phyloP scores from a whole-genome alignment of 331 rosid species.

The Phaseolus coccineus region DNA sequence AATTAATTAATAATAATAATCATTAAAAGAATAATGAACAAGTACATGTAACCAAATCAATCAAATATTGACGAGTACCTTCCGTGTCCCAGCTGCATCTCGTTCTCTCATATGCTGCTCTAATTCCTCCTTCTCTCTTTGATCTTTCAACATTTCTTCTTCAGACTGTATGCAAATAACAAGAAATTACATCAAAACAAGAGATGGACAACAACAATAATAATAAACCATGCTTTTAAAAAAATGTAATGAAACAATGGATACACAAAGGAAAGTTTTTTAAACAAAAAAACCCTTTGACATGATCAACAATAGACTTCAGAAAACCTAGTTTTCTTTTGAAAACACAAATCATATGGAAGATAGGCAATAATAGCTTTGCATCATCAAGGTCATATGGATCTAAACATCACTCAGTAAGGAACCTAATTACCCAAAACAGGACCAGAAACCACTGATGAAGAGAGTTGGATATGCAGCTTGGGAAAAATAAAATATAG shows the following conservation, averaged over 20 bases:
- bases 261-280: slow-evolving; percentile 17
- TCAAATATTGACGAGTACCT: slow-evolving; percentile 57
- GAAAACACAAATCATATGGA: slow-evolving; percentile 8
- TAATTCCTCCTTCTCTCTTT: slow-evolving; percentile 86
- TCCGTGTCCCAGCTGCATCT: slow-evolving; percentile 83
- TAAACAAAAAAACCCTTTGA: background rate
- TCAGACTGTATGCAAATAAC: slow-evolving; percentile 69
- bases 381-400: background rate
- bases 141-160: slow-evolving; percentile 91
- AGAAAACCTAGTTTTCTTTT: background rate
- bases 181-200: slow-evolving; percentile 23
- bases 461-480: slow-evolving; percentile 24
- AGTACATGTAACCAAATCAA: slow-evolving; percentile 24
- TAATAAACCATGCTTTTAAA: slow-evolving; percentile 14
- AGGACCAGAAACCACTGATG: slow-evolving; percentile 23
- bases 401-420: slow-evolving; percentile 22
- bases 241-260: slow-evolving; percentile 6
- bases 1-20: background rate
- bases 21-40: slow-evolving; percentile 8
- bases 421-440: slow-evolving; percentile 20
- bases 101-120: slow-evolving; percentile 80
- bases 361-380: background rate
- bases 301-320: background rate
- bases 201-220: background rate
- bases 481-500: background rate